Conservation (phyloP, 2,329 filamentous ascomycete genomes). For the Alternaria triticina region DNA sequence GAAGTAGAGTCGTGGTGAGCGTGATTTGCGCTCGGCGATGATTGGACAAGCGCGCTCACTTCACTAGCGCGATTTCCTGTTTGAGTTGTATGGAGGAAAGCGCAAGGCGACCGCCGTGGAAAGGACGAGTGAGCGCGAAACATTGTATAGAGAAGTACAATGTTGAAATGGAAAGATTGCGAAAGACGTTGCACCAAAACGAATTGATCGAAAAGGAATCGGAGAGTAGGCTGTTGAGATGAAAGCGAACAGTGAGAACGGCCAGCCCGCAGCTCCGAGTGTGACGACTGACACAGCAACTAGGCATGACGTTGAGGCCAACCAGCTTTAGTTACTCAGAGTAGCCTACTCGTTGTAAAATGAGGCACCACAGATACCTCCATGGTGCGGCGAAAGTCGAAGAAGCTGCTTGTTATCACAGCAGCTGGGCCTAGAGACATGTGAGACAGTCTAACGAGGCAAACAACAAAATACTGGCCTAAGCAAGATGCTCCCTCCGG, state of each 20-base stretch:
- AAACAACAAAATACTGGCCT: background rate
- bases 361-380: background rate
- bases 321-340: background rate
- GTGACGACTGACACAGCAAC: background rate
- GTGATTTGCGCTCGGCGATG: background rate
- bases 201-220: background rate
- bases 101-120: background rate
- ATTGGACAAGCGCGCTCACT: background rate
- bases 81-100: background rate
- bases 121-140: background rate
- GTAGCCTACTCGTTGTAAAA: background rate
- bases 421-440: background rate
- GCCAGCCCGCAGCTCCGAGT: background rate
- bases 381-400: background rate
- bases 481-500: background rate
- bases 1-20: background rate
- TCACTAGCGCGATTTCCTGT: background rate
- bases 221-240: background rate
- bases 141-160: background rate
- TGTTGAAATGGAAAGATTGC: too few species aligned
- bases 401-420: background rate
- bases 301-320: background rate
- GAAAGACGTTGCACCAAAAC: background rate
- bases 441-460: background rate
- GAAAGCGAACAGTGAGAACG: background rate